Evolutionary conservation across 148 eudicot genomes (phyloP), one percentile per base, ranked within the genome.

Genomic region (Camellia granthamiana): DNA sequence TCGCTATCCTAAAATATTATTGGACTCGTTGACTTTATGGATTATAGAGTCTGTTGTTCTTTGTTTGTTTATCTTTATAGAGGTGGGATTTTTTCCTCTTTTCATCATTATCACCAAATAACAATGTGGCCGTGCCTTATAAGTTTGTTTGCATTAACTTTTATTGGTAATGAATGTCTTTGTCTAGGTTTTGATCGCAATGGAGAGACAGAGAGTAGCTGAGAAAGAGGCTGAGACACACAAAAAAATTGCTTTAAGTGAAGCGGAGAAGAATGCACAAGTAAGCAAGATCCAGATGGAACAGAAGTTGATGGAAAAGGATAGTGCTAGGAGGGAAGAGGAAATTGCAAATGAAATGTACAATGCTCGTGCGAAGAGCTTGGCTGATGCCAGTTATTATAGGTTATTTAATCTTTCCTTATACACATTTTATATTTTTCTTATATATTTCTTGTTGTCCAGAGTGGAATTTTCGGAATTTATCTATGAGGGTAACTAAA

Each of bases 221-320:
- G 97, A 95, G 90, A 95, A 95, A 83, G 95, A 95, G 88, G 95
- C 97, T 4, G 99, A 95, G 88, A 95, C 99, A 61, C 86, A 92
- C 82, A 92, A 90, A 85, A 93, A 93, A 89, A 91, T 95, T 60
- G 99, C 99, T 62, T 88, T 95, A 77, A 92, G 93, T 64, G 99
- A 93, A 82, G 99, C 99, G 69, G 95, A 95, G 86, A 93, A 90
- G 84, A 82, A 95, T 71, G 96, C 99, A 38, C 85, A 85, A 84
- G 97, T 95, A 21, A 95, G 99, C 89, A 84, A 76, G 89, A 95
- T 95, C 83, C 90, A 91, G 79, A 93, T 93, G 99, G 97, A 93
- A 84, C 99, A 95, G 78, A 95, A 87, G 84, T 87, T 95, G 84
- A 92, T 84, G 83, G 99, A 93, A 80, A 95, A 95, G 80, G 97